Base-by-base conservation (phyloP, 1,139 yeast species). In the Pichia inconspicua region DNA sequence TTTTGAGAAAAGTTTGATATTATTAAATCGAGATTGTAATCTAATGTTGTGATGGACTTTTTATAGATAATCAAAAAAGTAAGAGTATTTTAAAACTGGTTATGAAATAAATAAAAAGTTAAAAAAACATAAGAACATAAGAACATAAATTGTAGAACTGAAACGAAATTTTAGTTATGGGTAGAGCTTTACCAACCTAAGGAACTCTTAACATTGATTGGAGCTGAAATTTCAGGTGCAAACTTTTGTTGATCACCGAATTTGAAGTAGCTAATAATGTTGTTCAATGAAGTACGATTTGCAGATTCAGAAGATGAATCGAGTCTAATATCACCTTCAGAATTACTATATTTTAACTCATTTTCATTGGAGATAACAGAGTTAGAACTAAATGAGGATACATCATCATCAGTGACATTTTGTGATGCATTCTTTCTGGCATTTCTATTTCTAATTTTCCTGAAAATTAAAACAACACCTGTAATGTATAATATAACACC, bases 401-500 rank as follows among this genome's bases (percentile, higher is more conserved):
- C 46, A 38, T 43, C 44, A 36, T 37, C 40, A 4, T 37, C 38
- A 22, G 5, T 11, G 10, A 19, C 28, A 34, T 44, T 39, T 12
- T 42, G 36, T 5, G 32, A n/a, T 27, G 48, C 42, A 19, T 43
- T 27, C 11, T 43, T 44, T 14, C 45, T 40, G 22, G 49, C 25
- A n/a, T 43, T 46, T 17, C 38, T 44, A 15, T 46, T 65, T 56
- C 67, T 69, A 6, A 38, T 38, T 63, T 60, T 58, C 48, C 67
- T 66, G 55, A 67, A 67, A 45, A 63, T 61, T 27, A 66, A 58
- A 27, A 68, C 56, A 73, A 83, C 73, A 40, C 78, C 67, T 1
- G 77, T 68, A 63, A 82, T 68, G 63, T 82, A 83, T 27, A 75
- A 63, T 7, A 74, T 69, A 49, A 82, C 77, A 48, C 90, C 92